Evolutionary conservation across 352 stramenopile genomes (phyloP).

Genomic region (Phytophthora crassamura): DNA sequence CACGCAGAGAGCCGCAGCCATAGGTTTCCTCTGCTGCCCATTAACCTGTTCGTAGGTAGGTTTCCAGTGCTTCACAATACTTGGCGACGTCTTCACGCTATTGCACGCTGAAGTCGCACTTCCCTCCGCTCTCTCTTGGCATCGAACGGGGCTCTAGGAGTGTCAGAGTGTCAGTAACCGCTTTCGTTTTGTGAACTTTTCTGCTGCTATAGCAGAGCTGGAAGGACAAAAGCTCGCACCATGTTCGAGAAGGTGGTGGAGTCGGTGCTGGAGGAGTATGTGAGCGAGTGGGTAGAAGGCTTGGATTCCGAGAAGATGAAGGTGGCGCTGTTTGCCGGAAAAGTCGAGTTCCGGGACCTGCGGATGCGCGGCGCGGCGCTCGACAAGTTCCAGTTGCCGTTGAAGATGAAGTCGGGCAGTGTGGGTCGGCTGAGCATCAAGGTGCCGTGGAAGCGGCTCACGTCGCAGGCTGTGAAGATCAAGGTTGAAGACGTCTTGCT

Average conservation of each 20-base stretch:
- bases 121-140: background rate
- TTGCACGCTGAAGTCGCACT: conserved; percentile 9
- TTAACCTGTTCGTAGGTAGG: conserved; percentile 6
- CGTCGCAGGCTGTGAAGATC: conserved; percentile 78
- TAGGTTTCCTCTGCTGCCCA: background rate
- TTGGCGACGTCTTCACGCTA: background rate
- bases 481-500: conserved; percentile 81
- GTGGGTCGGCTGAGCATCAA: conserved; percentile 78
- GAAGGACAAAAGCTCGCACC: background rate
- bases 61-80: background rate
- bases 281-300: conserved; percentile 87
- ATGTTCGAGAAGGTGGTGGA: conserved; percentile 91
- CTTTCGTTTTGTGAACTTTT: conserved; percentile 6
- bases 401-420: conserved; percentile 78
- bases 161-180: conserved; percentile 27
- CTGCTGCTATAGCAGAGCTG: conserved; percentile 3
- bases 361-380: conserved; percentile 71
- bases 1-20: conserved; percentile 23
- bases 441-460: conserved; percentile 87
- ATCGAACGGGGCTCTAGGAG: background rate
- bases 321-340: conserved; percentile 81
- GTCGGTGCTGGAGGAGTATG: conserved; percentile 86
- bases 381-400: conserved; percentile 81
- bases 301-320: conserved; percentile 91
- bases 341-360: conserved; percentile 84